phyloP scores from a whole-genome alignment of 257 asterid species.

The Solanum bulbocastanum region DNA sequence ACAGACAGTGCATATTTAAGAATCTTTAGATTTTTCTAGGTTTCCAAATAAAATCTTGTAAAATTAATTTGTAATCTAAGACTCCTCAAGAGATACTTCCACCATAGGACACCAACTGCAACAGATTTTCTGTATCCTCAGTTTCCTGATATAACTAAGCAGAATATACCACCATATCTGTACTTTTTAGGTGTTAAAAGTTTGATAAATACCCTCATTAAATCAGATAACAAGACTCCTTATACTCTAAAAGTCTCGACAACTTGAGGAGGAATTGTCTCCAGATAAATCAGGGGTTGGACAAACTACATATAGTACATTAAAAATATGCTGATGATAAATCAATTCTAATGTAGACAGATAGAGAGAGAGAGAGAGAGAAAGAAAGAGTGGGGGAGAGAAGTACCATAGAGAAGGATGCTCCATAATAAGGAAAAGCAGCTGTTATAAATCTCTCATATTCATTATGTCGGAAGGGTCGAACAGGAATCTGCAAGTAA shows the following conservation, averaged over 20 bases:
- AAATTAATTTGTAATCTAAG: background rate
- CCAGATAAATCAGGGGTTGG: background rate
- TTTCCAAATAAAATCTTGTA: background rate
- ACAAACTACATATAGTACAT: background rate
- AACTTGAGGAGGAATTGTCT: background rate
- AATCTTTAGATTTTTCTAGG: background rate
- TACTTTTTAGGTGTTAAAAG: background rate
- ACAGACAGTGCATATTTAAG: background rate
- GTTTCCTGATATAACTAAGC: background rate
- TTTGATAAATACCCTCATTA: background rate
- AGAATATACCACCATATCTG: background rate
- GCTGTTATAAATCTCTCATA: conserved; percentile 81
- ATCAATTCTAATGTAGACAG: background rate
- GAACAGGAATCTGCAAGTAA: conserved; percentile 77
- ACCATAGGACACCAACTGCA: background rate
- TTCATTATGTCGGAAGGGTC: conserved; percentile 89
- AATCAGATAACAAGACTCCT: background rate
- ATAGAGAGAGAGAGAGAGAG: background rate
- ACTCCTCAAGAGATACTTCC: background rate
- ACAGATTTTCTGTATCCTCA: background rate
- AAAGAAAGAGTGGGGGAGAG: background rate
- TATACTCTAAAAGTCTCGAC: background rate
- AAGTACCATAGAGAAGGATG: conserved; percentile 72
- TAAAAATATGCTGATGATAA: background rate
- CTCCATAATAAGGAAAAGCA: conserved; percentile 86